These are phyloP conservation scores for Globisporangium echinulatum DNA, from an alignment of 352 stramenopile genomes.

Conservation along the genomic window DNA sequence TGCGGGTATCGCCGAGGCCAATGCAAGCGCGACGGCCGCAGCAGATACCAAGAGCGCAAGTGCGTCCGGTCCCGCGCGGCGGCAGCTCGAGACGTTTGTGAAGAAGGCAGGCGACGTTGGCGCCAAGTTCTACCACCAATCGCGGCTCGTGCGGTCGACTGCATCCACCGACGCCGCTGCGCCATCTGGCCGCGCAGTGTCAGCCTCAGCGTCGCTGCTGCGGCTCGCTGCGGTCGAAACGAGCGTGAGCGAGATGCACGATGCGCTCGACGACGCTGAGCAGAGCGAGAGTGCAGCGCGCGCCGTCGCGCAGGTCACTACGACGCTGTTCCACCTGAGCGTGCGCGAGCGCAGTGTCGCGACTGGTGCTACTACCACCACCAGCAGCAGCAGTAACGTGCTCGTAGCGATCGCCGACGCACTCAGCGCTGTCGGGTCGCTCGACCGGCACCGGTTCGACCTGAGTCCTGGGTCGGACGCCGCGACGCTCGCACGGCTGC, in stretches of 20 bases:
- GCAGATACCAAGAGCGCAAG: neutral
- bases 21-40: neutral
- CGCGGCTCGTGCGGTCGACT: conserved; percentile 6
- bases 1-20: neutral
- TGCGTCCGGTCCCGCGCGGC: conserved; percentile 12
- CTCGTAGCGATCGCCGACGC: conserved; percentile 39
- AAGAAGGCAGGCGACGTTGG: conserved; percentile 33
- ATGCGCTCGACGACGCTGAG: conserved; percentile 5
- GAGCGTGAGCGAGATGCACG: conserved; percentile 11
- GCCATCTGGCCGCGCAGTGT: neutral
- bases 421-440: conserved; percentile 58
- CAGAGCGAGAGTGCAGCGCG: neutral
- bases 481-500: conserved; percentile 44
- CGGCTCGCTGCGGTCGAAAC: conserved; percentile 9
- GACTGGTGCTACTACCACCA: neutral
- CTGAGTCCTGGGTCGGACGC: conserved; percentile 43
- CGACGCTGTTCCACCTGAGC: conserved; percentile 50
- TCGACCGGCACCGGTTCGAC: conserved; percentile 55
- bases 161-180: neutral
- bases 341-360: conserved; percentile 8
- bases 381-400: neutral
- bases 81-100: conserved; percentile 62
- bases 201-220: conserved; percentile 8
- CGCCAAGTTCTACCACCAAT: conserved; percentile 48
- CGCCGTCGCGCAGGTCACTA: conserved; percentile 36